Base-by-base conservation (phyloP, 148 eudicot species). In the Vaccinium vitisidaea region DNA sequence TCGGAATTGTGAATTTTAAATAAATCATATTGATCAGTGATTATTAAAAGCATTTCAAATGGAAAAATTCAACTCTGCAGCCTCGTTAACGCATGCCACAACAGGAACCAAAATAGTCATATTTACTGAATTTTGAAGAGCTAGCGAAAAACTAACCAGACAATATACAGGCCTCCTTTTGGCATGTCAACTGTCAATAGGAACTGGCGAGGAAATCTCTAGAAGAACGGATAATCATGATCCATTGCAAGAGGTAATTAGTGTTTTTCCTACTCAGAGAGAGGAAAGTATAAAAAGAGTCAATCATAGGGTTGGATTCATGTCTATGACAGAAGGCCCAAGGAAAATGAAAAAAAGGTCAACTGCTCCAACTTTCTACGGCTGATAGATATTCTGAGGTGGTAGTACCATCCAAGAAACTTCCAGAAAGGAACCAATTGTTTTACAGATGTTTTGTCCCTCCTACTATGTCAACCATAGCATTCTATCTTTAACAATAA, bases 341-440 rank as follows among this genome's bases (percentile, higher is more conserved):
- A 0, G 10, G 36, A 19, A n/a, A 7, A 11, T 21, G 30, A n/a
- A 21, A n/a, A 6, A 8, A 15, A 36, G 39, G 79, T 21, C 13
- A 8, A 46, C 58, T 77, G 58, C 59, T 77, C 59, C 58, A 50
- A 50, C 16, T n/a, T 76, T 76, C 30, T 77, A 58, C n/a, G 80
- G 79, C 79, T 48, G 12, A 43, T 43, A 43, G 46, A 76, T 48
- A 21, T 21, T 76, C 15, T 1, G 18, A 39, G 55, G 21, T 23
- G 19, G 32, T 4, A 63, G 4, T 10, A 2, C 80, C 59, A 36
- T n/a, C 23, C 58, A 77, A 11, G 59, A 50, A 77, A 49, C 30
- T 49, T 52, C 14, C 71, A 12, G 13, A 50, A 10, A 43, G 27
- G 25, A 50, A 16, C 80, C 10, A 9, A 32, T 77, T 49, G 59